Percentiles rank a stretch among this genome's conserved stretches.
Conservation (phyloP, 805 yeast genomes). For the Kodamaea fukazawae region DNA sequence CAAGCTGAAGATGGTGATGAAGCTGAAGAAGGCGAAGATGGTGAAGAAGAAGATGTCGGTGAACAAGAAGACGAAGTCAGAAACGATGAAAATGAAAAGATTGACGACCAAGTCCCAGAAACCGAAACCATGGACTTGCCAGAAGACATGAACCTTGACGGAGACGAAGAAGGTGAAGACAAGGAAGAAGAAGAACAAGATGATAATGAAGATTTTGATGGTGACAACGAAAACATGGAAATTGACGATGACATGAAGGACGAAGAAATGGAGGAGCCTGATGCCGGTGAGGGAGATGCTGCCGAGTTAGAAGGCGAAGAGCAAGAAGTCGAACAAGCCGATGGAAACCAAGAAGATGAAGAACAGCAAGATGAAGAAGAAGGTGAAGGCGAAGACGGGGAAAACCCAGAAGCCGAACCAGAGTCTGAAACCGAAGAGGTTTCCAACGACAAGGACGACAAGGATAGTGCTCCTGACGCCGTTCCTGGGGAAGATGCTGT, state of each 20-base stretch:
- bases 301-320: conserved; percentile 10
- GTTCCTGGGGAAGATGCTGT: conserved; percentile 22
- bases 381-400: conserved; percentile 13
- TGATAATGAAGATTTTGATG: conserved; percentile 29
- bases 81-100: conserved; percentile 63
- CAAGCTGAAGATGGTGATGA: conserved; percentile 57
- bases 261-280: conserved; percentile 27
- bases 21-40: conserved; percentile 50
- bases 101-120: conserved; percentile 77
- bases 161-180: conserved; percentile 54
- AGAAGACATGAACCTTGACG: conserved; percentile 86
- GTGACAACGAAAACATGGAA: conserved; percentile 22
- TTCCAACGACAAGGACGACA: conserved; percentile 19
- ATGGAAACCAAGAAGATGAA: conserved; percentile 17
- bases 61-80: conserved; percentile 78
- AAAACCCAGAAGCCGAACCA: conserved; percentile 18
- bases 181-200: conserved; percentile 27
- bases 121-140: conserved; percentile 86
- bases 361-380: conserved; percentile 10
- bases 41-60: conserved; percentile 70
- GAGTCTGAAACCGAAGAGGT: conserved; percentile 26
- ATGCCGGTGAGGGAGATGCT: conserved; percentile 24
- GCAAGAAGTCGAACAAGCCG: conserved; percentile 21
- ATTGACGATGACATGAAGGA: conserved; percentile 35
- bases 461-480: conserved; percentile 24